Evolutionary conservation across 352 stramenopile species (phyloP).

Genomic region (Pythium dissimile): DNA sequence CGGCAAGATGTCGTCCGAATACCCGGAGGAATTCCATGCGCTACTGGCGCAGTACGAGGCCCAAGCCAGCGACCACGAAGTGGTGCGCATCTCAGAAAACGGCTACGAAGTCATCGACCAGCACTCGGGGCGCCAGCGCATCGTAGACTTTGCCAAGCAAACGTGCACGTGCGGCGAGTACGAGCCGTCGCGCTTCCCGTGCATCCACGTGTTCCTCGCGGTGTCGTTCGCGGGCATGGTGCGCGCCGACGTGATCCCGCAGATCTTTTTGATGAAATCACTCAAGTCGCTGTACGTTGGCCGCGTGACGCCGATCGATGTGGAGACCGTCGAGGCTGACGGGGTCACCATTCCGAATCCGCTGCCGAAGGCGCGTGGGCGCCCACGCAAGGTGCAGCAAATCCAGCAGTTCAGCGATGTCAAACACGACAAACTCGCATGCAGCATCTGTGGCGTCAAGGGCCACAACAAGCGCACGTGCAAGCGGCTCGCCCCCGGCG

Average conservation of each 20-base stretch:
- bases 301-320: conserved; percentile 77
- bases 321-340: conserved; percentile 61
- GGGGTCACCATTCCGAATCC: conserved; percentile 53
- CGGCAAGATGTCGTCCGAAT: conserved; percentile 67
- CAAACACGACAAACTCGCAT: conserved; percentile 73
- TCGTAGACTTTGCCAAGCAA: conserved; percentile 75
- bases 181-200: conserved; percentile 67
- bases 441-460: conserved; percentile 77
- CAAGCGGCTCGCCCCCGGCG: conserved; percentile 36
- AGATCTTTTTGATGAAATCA: conserved; percentile 80
- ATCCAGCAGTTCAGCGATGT: conserved; percentile 70
- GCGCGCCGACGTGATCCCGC: conserved; percentile 66
- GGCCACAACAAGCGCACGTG: conserved; percentile 85
- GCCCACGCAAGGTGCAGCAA: conserved; percentile 74
- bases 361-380: conserved; percentile 49
- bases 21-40: conserved; percentile 69
- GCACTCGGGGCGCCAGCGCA: conserved; percentile 53
- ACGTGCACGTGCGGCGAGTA: conserved; percentile 78
- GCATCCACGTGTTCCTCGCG: conserved; percentile 74
- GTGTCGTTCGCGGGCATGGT: conserved; percentile 61
- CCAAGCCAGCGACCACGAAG: conserved; percentile 52
- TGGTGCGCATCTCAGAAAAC: conserved; percentile 63
- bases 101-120: conserved; percentile 77
- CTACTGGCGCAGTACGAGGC: conserved; percentile 61
- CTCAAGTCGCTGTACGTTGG: conserved; percentile 68